These are phyloP conservation scores for Tetrahymena malaccensis DNA, from an alignment of 73 alveolate genomes.

Conservation along the genomic window DNA sequence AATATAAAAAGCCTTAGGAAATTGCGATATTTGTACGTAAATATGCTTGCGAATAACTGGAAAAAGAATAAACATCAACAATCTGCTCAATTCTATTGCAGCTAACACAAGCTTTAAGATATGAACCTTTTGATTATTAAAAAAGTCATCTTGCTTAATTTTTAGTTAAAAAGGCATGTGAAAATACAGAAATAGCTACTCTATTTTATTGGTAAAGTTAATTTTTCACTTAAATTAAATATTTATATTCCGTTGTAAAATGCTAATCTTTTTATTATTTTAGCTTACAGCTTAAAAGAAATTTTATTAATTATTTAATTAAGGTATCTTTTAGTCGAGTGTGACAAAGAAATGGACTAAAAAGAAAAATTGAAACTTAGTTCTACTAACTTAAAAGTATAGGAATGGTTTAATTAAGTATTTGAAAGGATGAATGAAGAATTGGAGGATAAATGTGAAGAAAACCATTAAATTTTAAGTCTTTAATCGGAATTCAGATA, in stretches of 20 bases:
- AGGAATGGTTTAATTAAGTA: conserved; percentile 32
- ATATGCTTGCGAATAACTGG: conserved; percentile 75
- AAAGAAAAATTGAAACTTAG: conserved; percentile 43
- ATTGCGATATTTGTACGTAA: conserved; percentile 63
- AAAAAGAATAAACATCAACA: conserved; percentile 50
- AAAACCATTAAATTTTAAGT: background rate
- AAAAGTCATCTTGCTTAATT: conserved; percentile 65
- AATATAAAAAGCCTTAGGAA: conserved; percentile 45
- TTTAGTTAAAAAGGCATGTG: conserved; percentile 63
- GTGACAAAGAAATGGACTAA: conserved; percentile 62
- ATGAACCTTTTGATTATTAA: conserved; percentile 66
- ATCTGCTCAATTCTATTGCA: conserved; percentile 79
- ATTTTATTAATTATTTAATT: no score
- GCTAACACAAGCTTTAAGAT: conserved; percentile 92
- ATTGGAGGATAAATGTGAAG: conserved; percentile 37
- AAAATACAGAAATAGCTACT: conserved; percentile 78
- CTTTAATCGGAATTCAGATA: conserved; percentile 13
- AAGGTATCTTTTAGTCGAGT: conserved; percentile 30
- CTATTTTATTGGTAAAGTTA: conserved; percentile 86
- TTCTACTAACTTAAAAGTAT: conserved; percentile 19
- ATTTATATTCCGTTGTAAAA: background rate
- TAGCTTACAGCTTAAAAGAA: conserved; percentile 15
- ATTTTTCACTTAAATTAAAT: conserved; percentile 23
- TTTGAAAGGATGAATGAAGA: conserved; percentile 38
- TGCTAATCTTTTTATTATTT: conserved; percentile 39